phyloP scores from a whole-genome alignment of 2,329 filamentous ascomycete genomes.

The Trichoderma aggressivum region DNA sequence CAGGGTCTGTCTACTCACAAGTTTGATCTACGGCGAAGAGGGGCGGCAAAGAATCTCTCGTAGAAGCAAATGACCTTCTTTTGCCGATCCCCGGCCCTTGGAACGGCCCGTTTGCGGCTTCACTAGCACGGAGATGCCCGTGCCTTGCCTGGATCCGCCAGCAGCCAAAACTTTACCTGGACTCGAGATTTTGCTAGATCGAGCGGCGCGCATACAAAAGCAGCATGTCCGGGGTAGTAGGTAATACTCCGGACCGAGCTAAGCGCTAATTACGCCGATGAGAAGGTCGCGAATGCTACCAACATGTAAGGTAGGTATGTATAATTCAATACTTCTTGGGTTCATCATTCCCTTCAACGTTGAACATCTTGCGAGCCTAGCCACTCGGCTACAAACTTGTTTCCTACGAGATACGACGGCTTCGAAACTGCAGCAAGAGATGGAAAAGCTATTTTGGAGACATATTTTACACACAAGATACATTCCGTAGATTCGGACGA shows the following conservation, averaged over 20 bases:
- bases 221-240: neutral
- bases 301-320: too few species aligned
- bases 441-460: neutral
- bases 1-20: neutral
- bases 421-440: neutral
- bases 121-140: neutral
- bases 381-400: neutral
- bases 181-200: too few species aligned
- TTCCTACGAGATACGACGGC: neutral
- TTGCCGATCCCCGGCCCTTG: neutral
- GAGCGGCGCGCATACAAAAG: neutral
- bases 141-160: neutral
- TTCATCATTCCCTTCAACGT: neutral
- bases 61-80: too few species aligned
- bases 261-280: neutral
- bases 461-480: neutral
- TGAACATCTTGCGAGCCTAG: neutral
- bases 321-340: neutral
- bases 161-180: too few species aligned
- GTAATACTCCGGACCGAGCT: neutral
- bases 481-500: neutral
- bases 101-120: conserved; percentile 9
- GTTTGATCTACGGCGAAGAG: conserved; percentile 3
- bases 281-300: neutral
- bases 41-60: neutral